Percentiles rank a stretch among this genome's conserved stretches.
These are phyloP conservation scores for Claviceps pazoutovae DNA, from an alignment of 2,329 filamentous ascomycete genomes.

Conservation along the genomic window DNA sequence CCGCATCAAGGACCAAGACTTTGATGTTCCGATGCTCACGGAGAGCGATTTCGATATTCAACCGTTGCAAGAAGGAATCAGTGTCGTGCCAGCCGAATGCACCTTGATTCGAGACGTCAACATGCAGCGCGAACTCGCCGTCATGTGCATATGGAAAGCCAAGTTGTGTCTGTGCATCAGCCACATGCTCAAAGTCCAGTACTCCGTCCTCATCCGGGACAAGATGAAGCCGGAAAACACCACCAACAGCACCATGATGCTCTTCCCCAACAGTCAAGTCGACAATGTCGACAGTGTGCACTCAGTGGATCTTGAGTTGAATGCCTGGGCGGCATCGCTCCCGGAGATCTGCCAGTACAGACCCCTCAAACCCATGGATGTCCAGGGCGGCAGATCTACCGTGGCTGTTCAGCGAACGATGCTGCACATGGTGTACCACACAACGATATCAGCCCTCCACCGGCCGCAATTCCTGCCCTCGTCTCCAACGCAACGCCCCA, in stretches of 20 bases:
- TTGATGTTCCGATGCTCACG: slow-evolving; percentile 80
- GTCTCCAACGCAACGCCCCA: slow-evolving; percentile 38
- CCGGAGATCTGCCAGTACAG: slow-evolving; percentile 59
- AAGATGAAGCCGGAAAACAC: slow-evolving; percentile 65
- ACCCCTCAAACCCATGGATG: slow-evolving; percentile 37
- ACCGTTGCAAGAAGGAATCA: slow-evolving; percentile 51
- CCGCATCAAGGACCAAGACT: slow-evolving; percentile 84
- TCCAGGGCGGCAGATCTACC: slow-evolving; percentile 45
- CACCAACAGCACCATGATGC: slow-evolving; percentile 69
- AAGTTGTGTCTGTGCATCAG: slow-evolving; percentile 83
- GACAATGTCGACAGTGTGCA: slow-evolving; percentile 71
- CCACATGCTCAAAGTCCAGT: slow-evolving; percentile 79
- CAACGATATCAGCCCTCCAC: slow-evolving; percentile 80
- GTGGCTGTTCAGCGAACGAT: slow-evolving; percentile 65
- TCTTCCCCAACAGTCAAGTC: slow-evolving; percentile 76
- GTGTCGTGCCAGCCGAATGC: slow-evolving; percentile 56
- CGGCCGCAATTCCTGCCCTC: slow-evolving; percentile 80
- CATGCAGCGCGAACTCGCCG: slow-evolving; percentile 65
- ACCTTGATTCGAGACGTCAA: slow-evolving; percentile 53
- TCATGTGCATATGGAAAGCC: slow-evolving; percentile 84
- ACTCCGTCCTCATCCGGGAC: slow-evolving; percentile 78
- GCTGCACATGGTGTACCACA: slow-evolving; percentile 86
- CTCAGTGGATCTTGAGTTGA: slow-evolving; percentile 64
- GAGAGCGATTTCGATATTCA: slow-evolving; percentile 74
- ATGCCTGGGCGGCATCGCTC: slow-evolving; percentile 61